These are phyloP conservation scores for Trichophyton verrucosum DNA, from an alignment of 2,329 filamentous ascomycete genomes.

Conservation along the genomic window DNA sequence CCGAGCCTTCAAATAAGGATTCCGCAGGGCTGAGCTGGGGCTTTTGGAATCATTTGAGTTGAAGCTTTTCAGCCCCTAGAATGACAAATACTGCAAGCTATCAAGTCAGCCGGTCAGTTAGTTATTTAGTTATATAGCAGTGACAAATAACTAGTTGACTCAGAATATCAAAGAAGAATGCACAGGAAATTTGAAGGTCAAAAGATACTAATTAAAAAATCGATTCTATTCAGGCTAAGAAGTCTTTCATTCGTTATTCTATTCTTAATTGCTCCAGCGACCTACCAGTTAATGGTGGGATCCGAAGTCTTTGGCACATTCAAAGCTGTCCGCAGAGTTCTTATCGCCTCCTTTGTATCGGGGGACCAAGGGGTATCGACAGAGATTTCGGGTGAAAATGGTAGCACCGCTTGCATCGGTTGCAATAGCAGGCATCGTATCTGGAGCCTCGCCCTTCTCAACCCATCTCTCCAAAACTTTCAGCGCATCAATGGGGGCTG, in stretches of 20 bases:
- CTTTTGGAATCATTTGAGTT: constrained; percentile 1
- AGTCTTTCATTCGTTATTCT: not conserved
- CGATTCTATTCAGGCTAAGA: not conserved
- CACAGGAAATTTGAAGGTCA: not conserved
- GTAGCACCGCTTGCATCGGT: not conserved
- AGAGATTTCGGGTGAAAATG: not conserved
- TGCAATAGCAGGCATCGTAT: not conserved
- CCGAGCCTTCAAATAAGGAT: too few species aligned
- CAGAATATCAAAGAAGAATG: not conserved
- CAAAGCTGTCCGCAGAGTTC: constrained; percentile 1
- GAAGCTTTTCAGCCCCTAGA: not conserved
- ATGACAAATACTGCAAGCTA: not conserved
- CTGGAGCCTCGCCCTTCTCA: constrained; percentile 1
- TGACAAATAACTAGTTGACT: not conserved
- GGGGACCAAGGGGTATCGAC: not conserved
- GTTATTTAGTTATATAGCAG: too few species aligned
- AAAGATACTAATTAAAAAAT: not conserved
- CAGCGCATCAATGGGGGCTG: not conserved
- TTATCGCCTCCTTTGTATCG: not conserved
- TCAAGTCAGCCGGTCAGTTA: too few species aligned
- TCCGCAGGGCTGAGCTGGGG: not conserved
- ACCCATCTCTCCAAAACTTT: not conserved
- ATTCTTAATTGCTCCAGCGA: not conserved
- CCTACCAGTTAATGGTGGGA: not conserved
- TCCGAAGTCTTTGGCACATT: not conserved